Evolutionary conservation across 106 monocot genomes (phyloP).

Genomic region (Dioscorea alata): DNA sequence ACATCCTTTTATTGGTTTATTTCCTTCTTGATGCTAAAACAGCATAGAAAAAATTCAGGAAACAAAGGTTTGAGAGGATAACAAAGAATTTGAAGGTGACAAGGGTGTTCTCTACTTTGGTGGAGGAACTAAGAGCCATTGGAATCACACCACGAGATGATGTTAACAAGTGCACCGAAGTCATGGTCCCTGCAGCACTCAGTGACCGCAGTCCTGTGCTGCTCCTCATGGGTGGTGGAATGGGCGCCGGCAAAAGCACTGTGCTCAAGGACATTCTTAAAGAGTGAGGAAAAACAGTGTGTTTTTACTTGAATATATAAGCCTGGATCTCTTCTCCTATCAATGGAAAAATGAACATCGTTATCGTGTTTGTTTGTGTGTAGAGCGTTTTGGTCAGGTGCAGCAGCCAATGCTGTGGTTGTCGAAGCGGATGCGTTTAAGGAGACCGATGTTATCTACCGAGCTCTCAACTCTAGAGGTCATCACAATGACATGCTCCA

Average conservation of each 20-base stretch:
- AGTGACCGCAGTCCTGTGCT: slow-evolving; percentile 83
- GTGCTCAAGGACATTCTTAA: slow-evolving; percentile 79
- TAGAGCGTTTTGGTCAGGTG: slow-evolving; percentile 78
- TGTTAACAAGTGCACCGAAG: slow-evolving; percentile 28
- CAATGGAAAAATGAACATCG: too few species aligned
- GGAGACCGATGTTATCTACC: slow-evolving; percentile 85
- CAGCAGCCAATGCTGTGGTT: slow-evolving; percentile 54
- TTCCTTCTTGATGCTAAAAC: too few species aligned
- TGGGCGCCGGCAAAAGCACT: slow-evolving; percentile 97
- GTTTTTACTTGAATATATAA: too few species aligned
- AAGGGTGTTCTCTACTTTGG: slow-evolving; percentile 71
- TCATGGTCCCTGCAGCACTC: slow-evolving; percentile 81
- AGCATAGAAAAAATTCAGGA: slow-evolving; percentile 19
- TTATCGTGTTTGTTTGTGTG: not conserved
- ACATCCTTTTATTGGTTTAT: too few species aligned
- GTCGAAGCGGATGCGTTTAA: slow-evolving; percentile 97
- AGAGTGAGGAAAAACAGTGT: slow-evolving; percentile 42
- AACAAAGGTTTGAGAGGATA: slow-evolving; percentile 82
- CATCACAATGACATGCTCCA: slow-evolving; percentile 90
- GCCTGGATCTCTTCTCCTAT: too few species aligned
- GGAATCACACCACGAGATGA: slow-evolving; percentile 22
- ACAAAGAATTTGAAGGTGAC: slow-evolving; percentile 63
- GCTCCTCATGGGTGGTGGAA: slow-evolving; percentile 92
- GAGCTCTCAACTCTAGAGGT: slow-evolving; percentile 77
- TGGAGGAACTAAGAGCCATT: slow-evolving; percentile 92